Conservation (phyloP, 2,329 filamentous ascomycete species). For the Nemania diffusa region DNA sequence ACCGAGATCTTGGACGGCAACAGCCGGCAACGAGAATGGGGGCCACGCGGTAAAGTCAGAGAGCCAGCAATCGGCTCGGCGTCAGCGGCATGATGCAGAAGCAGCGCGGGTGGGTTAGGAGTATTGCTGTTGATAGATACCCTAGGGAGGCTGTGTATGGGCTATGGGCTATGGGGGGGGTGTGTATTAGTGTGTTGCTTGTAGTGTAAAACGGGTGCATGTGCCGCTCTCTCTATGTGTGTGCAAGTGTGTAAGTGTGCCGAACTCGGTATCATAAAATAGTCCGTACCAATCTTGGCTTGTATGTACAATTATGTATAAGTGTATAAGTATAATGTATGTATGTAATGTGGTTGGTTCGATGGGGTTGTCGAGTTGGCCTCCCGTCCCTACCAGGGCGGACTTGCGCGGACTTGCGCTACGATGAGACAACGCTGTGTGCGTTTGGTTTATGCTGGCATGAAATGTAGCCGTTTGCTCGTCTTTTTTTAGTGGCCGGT, state of each 20-base stretch:
- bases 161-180: background rate
- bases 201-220: background rate
- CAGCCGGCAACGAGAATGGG: constrained; percentile 36
- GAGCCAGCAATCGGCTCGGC: constrained; percentile 34
- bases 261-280: constrained; percentile 16
- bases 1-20: constrained; percentile 41
- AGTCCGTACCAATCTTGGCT: too few relatives aligned
- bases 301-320: too few relatives aligned
- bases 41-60: constrained; percentile 27
- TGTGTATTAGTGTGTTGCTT: background rate
- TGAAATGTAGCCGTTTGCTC: constrained; percentile 4
- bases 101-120: constrained; percentile 34
- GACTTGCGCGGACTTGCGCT: constrained; percentile 1
- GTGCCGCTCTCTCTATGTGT: too few relatives aligned
- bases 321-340: too few relatives aligned
- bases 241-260: constrained; percentile 13
- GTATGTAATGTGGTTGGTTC: too few relatives aligned
- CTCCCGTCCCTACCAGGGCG: too few relatives aligned
- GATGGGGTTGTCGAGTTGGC: constrained; percentile 14
- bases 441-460: constrained; percentile 3
- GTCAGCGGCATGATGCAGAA: constrained; percentile 32
- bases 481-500: constrained; percentile 2
- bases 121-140: constrained; percentile 11
- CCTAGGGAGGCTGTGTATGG: too few relatives aligned
- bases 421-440: constrained; percentile 5